Evolutionary conservation across 176 grass and related monocot genomes (phyloP), one percentile per base, ranked within the genome.

Genomic region (Carex scoparia): DNA sequence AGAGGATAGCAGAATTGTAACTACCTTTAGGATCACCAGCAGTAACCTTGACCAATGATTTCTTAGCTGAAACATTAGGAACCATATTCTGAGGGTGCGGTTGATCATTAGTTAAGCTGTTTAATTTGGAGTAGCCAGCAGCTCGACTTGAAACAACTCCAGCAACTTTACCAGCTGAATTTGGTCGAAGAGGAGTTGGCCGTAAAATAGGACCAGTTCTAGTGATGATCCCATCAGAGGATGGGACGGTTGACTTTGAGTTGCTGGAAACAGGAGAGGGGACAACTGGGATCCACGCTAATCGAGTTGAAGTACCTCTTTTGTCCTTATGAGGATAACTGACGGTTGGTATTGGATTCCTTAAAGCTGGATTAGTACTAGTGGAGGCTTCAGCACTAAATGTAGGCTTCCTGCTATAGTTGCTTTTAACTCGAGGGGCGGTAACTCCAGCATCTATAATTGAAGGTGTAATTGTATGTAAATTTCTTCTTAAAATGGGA

Each of bases 401-500:
- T 58, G 77, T 7, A 70, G 77, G 82, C 68, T 83, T 27, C 46
- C 35, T 88, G 23, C 42, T 88, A 30, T 27, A 79, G 12, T 89
- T 82, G 71, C 85, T 89, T 85, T 80, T 77, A 86, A 59, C 48
- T 37, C 65, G 65, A 48, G 87, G 80, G 7, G 49, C 81, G 81
- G 64, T 48, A 86, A 94, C 85, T 89, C 87, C 85, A 54, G 87
- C 84, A 42, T 80, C 86, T 53, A 87, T 89, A 82, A 84, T 76
- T 80, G 83, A 86, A 89, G 87, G 81, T 73, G 87, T 87, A 59
- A 61, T 82, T 81, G 74, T 81, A 81, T 84, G 55, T 84, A 85
- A 38, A 15, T 65, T 89, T 80, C 87, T 79, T 56, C 79, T 40
- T 74, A 64, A 81, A 46, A 81, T 48, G 10, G 79, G 79, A 48